Base-by-base conservation (phyloP, 1,284 basidiomycete genomes). In the Macrocybe sp. region DNA sequence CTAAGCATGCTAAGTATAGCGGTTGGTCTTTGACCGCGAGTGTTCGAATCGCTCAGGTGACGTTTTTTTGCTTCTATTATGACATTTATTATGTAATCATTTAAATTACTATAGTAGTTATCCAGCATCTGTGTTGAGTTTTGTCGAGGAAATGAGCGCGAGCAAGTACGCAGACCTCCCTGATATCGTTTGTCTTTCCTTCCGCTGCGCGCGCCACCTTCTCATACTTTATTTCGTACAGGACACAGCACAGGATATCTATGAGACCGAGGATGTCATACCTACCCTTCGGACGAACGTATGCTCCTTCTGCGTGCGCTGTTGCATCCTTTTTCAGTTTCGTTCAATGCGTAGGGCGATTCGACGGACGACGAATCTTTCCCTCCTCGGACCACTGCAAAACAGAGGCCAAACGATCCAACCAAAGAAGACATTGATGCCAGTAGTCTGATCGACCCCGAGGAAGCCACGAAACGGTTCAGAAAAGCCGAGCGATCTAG, bases 171-270 rank as follows among this genome's bases (percentile, higher is more conserved):
- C 89, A 4, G 83, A 85, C 56, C 73, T 97, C 6, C 93, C 93
- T 22, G 92, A 97, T 61, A 95, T 97, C 51, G 93, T 94, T 58
- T 57, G 81, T 73, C 36, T 45, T 37, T 52, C 41, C 37, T 37
- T 7, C 29, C 36, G 12, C 7, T 33, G 30, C 11, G 4, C 30
- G 33, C 8, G 41, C 39, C 14, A 4, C 37, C 38, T 32, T 44
- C 37, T 44, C 10, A 22, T 22, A 12, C 32, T 52, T 33, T 41
- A 43, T 50, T 6, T 36, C 33, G 7, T 42, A 22, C 49, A 95
- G 91, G 92, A 95, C 64, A 90, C 89, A 6, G 91, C 90, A 1
- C 89, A 82, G 37, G 93, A 97, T 63, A 80, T 96, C 35, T 97
- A 96, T 62, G 93, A 97, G 66, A 96, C 93, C 0, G 84, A 90